phyloP scores from a whole-genome alignment of 2,329 filamentous ascomycete species.

The Scytalidium sp. region DNA sequence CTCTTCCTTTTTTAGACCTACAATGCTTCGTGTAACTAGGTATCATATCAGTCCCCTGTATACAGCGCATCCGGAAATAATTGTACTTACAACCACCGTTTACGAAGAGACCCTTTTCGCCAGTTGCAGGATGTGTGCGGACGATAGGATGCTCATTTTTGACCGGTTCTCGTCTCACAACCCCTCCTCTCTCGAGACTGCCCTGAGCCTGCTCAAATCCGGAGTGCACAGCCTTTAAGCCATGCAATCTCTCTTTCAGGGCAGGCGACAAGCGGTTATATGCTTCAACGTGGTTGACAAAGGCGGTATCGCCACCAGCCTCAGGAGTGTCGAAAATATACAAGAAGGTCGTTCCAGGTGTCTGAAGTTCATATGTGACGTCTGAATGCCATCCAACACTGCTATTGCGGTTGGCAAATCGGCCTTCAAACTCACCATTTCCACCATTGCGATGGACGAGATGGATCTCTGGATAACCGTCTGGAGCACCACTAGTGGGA shows the following conservation, averaged over 20 bases:
- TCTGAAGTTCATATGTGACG: slow-evolving; percentile 83
- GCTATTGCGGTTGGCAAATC: slow-evolving; percentile 69
- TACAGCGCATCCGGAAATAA: background rate
- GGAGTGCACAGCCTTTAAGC: slow-evolving; percentile 77
- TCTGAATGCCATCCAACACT: slow-evolving; percentile 89
- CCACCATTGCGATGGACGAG: slow-evolving; percentile 72
- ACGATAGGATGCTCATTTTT: slow-evolving; percentile 74
- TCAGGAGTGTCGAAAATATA: slow-evolving; percentile 81
- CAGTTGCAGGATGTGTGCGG: slow-evolving; percentile 76
- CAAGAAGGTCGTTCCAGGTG: slow-evolving; percentile 85
- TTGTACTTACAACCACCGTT: slow-evolving; percentile 72
- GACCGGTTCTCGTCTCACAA: slow-evolving; percentile 74
- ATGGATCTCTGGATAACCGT: slow-evolving; percentile 71
- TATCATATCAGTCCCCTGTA: background rate
- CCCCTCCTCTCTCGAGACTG: slow-evolving; percentile 62
- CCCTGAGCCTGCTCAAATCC: slow-evolving; percentile 76
- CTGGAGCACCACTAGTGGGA: slow-evolving; percentile 72
- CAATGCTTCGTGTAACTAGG: slow-evolving; percentile 71
- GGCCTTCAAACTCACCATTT: slow-evolving; percentile 57
- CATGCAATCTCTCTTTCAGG: slow-evolving; percentile 78
- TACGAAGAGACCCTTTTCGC: slow-evolving; percentile 79
- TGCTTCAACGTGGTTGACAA: slow-evolving; percentile 74
- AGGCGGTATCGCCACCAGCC: slow-evolving; percentile 81
- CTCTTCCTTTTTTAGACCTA: slow-evolving; percentile 82
- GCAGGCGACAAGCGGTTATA: slow-evolving; percentile 77